These are phyloP conservation scores for Flagelloscypha sp. DNA, from an alignment of 768 basidiomycete genomes.

Conservation along the genomic window DNA sequence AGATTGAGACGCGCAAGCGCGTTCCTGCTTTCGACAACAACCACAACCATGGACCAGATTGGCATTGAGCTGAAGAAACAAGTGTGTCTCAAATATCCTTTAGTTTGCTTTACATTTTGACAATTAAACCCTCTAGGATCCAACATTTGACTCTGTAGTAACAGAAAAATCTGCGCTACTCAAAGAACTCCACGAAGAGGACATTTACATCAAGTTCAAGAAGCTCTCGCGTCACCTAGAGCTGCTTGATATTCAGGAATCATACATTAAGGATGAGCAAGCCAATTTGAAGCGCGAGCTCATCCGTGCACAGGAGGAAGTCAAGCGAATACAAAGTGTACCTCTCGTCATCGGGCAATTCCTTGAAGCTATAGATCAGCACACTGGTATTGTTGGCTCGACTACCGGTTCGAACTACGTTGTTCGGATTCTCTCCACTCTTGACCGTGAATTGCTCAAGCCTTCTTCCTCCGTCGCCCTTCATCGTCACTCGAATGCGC, in stretches of 20 bases:
- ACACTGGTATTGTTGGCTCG: constrained; percentile 93
- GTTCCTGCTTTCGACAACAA: constrained; percentile 9
- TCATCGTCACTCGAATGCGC: constrained; percentile 96
- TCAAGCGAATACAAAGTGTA: constrained; percentile 97
- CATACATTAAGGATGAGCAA: constrained; percentile 98
- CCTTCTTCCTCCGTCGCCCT: constrained; percentile 97
- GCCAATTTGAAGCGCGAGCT: constrained; percentile 96
- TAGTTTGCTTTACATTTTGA: background rate
- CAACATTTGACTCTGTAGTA: constrained; percentile 80
- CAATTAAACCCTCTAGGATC: constrained; percentile 51
- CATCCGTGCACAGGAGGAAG: constrained; percentile 97
- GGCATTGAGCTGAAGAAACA: constrained; percentile 78
- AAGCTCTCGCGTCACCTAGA: constrained; percentile 91
- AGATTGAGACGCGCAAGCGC: background rate
- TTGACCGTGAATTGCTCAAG: constrained; percentile 95
- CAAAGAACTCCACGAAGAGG: constrained; percentile 84
- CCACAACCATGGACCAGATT: constrained; percentile 72
- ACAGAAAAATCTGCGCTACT: constrained; percentile 84
- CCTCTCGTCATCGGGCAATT: constrained; percentile 99
- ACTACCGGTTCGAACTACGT: constrained; percentile 99
- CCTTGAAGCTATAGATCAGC: constrained; percentile 96
- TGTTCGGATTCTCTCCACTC: constrained; percentile 91
- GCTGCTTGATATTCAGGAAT: constrained; percentile 89
- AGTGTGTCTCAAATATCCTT: constrained; percentile 35
- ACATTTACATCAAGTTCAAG: constrained; percentile 96